Base-by-base conservation (phyloP, 2,329 filamentous ascomycete species). In the Talaromyces sp. region DNA sequence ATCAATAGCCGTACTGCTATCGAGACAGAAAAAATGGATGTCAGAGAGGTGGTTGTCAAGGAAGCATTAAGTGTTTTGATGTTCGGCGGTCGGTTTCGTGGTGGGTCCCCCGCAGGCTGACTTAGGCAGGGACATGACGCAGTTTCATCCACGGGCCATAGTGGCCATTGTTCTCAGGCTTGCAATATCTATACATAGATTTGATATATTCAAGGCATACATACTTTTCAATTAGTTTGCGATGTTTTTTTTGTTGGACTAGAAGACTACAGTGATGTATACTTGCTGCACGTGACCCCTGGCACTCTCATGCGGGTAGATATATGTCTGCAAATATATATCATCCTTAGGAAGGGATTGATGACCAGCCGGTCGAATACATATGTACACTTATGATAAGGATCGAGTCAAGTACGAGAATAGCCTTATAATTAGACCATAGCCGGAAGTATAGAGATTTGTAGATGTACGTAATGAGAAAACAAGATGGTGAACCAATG, bases 401-500 rank as follows among this genome's bases (percentile, higher is more conserved):
- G 47, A 53, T n/a, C 22, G 43, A 19, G 22, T 13, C 43, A 22
- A 13, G 43, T 11, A 11, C 49, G 27, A 31, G 8, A 10, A n/a
- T 53, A n/a, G 49, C 27, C 49, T 53, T 25, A 19, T 17, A 5
- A 31, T 53, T n/a, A 10, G 8, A 53, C 8, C 25, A 31, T 31
- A 15, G 15, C 25, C 7, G 8, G 15, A 8, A 53, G 15, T 29
- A 31, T 31, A n/a, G 10, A 53, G 1, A 53, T 53, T 31, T 31
- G 11, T 27, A n/a, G 25, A n/a, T 53, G 49, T 53, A 53, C 27
- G 49, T 31, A n/a, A 31, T 29, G 15, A 56, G 38, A 36, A 22
- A 8, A 31, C 49, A 45, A 22, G 36, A 63, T 17, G 27, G 15
- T 13, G 49, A 53, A 63, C 61, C 61, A 58, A 47, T 56, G 61